Evolutionary conservation across 2,329 filamentous ascomycete species (phyloP), one percentile per base, ranked within the genome.

Genomic region (Microsporum ferrugineum): DNA sequence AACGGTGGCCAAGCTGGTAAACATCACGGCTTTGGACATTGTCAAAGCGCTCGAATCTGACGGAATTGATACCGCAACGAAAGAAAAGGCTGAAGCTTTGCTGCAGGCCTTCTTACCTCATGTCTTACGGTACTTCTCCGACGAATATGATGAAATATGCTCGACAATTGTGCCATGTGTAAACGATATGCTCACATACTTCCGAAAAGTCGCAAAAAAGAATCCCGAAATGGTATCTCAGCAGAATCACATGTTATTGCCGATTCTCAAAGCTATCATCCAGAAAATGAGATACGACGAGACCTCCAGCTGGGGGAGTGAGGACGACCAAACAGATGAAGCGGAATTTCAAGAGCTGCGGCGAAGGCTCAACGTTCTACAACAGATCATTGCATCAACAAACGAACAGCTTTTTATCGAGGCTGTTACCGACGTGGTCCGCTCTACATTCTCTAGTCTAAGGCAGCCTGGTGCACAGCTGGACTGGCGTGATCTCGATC

Each of bases 81-180:
- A 84, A 67, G 80, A 82, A 53, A 88, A 86, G 68, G 92, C 94
- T 58, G 90, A 94, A 67, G 85, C 88, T 67, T 83, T 95, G 63
- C 80, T 97, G 59, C 88, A 88, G 70, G 83, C 84, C 45, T 97
- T 97, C 72, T 79, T 96, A 33, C 90, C 91, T 0, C 87, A 91
- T 67, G 81, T 97, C 10, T 79, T 99, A 58, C 88, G 92, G 43
- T 96, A 96, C 79, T 96, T 99, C 76, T 88, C 91, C 29, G 94
- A 99, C 74, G 91, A 99, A 71, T 99, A 95, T 73, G 94, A 99
- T 73, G 94, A 99, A 77, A 87, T 99, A 67, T 97, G 94, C 79
- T 95, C 91, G 39, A 94, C 90, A 10, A 90, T 97, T 62, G 95
- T 99, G 64, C 89, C 91, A 27, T 92, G 89, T 41, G 84, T 97